These are phyloP conservation scores for Austroboletus rostrupii DNA, from an alignment of 1,284 basidiomycete genomes.

Conservation along the genomic window DNA sequence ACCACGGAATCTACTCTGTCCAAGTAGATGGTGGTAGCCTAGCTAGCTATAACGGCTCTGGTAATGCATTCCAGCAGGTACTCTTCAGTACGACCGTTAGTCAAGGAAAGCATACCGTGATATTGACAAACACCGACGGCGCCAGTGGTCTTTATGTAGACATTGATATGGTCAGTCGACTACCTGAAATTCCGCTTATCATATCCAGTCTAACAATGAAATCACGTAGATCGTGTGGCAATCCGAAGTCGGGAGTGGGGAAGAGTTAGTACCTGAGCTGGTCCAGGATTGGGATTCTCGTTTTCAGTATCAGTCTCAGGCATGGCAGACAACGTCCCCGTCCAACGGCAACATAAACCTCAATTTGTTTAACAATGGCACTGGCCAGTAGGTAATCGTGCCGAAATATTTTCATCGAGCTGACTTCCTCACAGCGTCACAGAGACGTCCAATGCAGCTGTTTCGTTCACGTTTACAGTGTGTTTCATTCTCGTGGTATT, in stretches of 20 bases:
- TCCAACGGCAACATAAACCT: conserved; percentile 10
- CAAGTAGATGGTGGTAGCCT: conserved; percentile 22
- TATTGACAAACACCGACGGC: conserved; percentile 26
- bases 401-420: not conserved
- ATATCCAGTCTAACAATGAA: not conserved
- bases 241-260: conserved; percentile 21
- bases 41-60: conserved; percentile 10
- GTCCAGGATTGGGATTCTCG: conserved; percentile 22
- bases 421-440: conserved; percentile 23
- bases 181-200: not conserved
- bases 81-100: conserved; percentile 25
- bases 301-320: conserved; percentile 21
- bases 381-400: conserved; percentile 28
- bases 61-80: conserved; percentile 21
- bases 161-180: conserved; percentile 30
- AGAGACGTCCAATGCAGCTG: conserved; percentile 16
- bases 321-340: conserved; percentile 18
- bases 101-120: conserved; percentile 27
- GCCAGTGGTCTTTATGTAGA: conserved; percentile 18
- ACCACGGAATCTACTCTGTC: conserved; percentile 31
- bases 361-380: conserved; percentile 23
- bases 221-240: conserved; percentile 26
- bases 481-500: conserved; percentile 1
- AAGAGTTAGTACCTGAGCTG: conserved; percentile 14
- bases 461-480: conserved; percentile 30